Conservation (phyloP, 1,284 basidiomycete genomes). For the Exobasidium cylindrosporum region DNA sequence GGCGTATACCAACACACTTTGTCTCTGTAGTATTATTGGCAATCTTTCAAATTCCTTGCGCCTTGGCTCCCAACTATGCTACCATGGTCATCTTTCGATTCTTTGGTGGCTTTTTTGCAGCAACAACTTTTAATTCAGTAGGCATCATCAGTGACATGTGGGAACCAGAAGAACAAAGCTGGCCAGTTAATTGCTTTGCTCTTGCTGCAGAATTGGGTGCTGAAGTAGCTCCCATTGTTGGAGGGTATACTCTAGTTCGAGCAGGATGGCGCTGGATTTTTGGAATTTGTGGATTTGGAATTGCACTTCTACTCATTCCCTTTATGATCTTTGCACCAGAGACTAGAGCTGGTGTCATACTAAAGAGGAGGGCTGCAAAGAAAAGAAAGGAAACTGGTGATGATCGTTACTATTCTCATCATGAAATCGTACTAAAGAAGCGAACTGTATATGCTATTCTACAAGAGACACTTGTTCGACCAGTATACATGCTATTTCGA, state of each 20-base stretch:
- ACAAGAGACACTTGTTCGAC: constrained; percentile 42
- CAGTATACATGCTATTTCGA: constrained; percentile 47
- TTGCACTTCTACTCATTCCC: constrained; percentile 23
- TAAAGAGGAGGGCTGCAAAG: constrained; percentile 51
- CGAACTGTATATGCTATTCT: constrained; percentile 24
- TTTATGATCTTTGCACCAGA: constrained; percentile 36
- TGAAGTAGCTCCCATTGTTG: constrained; percentile 30
- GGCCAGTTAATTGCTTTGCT: constrained; percentile 42
- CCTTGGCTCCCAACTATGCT: constrained; percentile 30
- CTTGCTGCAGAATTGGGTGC: constrained; percentile 35
- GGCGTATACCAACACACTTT: constrained; percentile 29
- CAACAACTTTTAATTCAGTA: constrained; percentile 39
- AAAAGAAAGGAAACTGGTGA: constrained; percentile 54
- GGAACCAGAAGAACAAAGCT: constrained; percentile 36
- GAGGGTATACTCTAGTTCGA: constrained; percentile 27
- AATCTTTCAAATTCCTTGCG: constrained; percentile 31
- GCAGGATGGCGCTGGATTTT: constrained; percentile 43
- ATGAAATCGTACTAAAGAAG: constrained; percentile 52
- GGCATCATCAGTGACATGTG: constrained; percentile 40
- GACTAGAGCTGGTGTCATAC: constrained; percentile 45
- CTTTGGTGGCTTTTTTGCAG: constrained; percentile 36
- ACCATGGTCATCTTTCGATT: constrained; percentile 38
- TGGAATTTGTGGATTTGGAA: constrained; percentile 34
- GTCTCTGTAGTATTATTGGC: constrained; percentile 20
- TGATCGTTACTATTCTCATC: constrained; percentile 48